Evolutionary conservation across 441 rosid genomes (phyloP).

Genomic region (Erodium moschatum): DNA sequence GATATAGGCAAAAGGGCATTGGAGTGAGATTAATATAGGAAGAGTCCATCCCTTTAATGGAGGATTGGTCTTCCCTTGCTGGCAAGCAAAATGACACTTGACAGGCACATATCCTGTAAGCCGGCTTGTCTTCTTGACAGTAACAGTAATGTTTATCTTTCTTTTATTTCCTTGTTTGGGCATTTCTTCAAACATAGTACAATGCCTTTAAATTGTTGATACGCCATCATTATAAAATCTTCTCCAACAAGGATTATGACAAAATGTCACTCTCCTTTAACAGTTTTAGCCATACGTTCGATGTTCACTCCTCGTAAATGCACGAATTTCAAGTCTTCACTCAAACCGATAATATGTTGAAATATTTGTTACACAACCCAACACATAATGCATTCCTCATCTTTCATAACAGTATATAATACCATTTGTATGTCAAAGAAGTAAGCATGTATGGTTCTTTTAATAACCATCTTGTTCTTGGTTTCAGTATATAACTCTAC

Average conservation of each 20-base stretch:
- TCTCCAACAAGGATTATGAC: background rate
- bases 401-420: too few species aligned
- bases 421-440: background rate
- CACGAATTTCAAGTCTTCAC: background rate
- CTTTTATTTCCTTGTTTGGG: background rate
- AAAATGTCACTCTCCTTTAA: background rate
- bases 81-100: slow-evolving; percentile 45
- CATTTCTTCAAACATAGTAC: background rate
- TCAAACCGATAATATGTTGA: background rate
- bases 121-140: slow-evolving; percentile 26
- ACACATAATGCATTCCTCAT: background rate
- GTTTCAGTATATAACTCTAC: background rate
- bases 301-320: background rate
- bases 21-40: slow-evolving; percentile 10
- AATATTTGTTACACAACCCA: background rate
- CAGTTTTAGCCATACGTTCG: background rate
- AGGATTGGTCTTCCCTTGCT: slow-evolving; percentile 48
- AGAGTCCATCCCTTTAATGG: slow-evolving; percentile 37
- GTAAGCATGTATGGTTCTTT: background rate
- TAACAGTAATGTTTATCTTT: too few species aligned
- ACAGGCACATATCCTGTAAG: slow-evolving; percentile 22
- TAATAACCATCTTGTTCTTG: too few species aligned
- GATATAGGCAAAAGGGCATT: slow-evolving; percentile 15
- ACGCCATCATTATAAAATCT: background rate
- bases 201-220: background rate